Conservation (phyloP, 495 filamentous ascomycete species). For the Penicillium flavigenum region DNA sequence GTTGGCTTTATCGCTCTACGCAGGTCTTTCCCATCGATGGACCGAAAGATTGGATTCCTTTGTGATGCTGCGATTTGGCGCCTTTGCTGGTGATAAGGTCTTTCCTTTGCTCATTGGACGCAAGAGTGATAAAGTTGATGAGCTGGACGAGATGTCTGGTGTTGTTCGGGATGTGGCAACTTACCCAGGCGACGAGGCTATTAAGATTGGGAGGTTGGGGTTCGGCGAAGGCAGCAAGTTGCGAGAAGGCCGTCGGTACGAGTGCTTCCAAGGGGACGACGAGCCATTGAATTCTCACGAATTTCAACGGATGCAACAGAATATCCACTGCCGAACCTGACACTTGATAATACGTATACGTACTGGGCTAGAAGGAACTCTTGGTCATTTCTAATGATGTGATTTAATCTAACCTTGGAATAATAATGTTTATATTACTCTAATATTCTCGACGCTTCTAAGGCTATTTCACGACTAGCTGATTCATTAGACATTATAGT, state of each 20-base stretch:
- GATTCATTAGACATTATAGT: too few species aligned
- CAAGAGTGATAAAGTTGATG: neutral
- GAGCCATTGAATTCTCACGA: neutral
- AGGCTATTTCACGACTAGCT: too few species aligned
- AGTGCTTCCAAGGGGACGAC: neutral
- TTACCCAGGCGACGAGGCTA: neutral
- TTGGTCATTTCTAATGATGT: neutral
- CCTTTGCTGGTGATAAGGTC: neutral
- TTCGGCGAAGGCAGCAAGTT: neutral
- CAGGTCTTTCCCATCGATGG: neutral
- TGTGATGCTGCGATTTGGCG: neutral
- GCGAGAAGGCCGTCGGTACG: neutral
- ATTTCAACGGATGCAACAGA: too few species aligned
- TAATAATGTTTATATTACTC: neutral
- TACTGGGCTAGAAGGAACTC: neutral
- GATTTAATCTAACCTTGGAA: neutral
- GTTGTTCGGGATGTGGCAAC: neutral
- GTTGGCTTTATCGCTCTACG: neutral
- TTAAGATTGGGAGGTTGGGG: neutral
- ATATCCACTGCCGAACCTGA: neutral
- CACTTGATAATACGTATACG: too few species aligned
- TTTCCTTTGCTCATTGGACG: neutral
- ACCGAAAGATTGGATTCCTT: neutral
- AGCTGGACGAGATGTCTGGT: neutral
- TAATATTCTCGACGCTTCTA: too few species aligned